Percentiles rank a stretch among this genome's conserved stretches.
phyloP scores from a whole-genome alignment of 2,329 filamentous ascomycete genomes.

The Pseudogymnoascus sp. region DNA sequence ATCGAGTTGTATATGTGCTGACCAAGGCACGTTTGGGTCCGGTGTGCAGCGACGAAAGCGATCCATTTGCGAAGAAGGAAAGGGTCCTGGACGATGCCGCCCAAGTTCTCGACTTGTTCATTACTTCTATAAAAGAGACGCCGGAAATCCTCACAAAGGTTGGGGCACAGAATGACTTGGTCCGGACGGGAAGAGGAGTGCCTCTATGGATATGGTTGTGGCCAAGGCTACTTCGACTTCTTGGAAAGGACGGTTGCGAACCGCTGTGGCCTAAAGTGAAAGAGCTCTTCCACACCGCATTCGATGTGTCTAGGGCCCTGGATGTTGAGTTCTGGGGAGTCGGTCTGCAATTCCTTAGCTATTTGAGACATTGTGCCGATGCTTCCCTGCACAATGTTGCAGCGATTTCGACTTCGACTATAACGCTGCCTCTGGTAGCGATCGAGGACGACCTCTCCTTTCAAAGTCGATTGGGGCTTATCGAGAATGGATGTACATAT shows the following conservation, averaged over 20 bases:
- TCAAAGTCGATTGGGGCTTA: neutral
- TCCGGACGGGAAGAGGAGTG: conserved; percentile 45
- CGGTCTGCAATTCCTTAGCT: conserved; percentile 36
- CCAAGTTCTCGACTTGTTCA: conserved; percentile 71
- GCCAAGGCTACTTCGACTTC: conserved; percentile 47
- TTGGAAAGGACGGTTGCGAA: conserved; percentile 43
- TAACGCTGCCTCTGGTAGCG: conserved; percentile 16
- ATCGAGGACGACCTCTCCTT: conserved; percentile 14
- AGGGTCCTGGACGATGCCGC: conserved; percentile 50
- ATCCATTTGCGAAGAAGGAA: conserved; percentile 52
- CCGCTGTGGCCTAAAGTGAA: conserved; percentile 44
- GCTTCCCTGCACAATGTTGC: conserved; percentile 6
- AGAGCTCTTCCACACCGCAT: conserved; percentile 41
- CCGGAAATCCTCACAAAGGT: conserved; percentile 54
- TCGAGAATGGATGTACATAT: conserved; percentile 21
- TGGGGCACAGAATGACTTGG: conserved; percentile 32
- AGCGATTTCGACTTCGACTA: neutral
- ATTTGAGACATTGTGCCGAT: conserved; percentile 35
- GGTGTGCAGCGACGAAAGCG: conserved; percentile 37
- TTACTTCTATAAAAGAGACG: conserved; percentile 64
- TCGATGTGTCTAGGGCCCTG: conserved; percentile 35
- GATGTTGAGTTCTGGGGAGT: conserved; percentile 40
- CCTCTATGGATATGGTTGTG: conserved; percentile 59
- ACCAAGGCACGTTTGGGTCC: conserved; percentile 45
- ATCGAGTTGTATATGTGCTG: conserved; percentile 78